Evolutionary conservation across 257 asterid genomes (phyloP).

Genomic region (Solanum chiquidenum): DNA sequence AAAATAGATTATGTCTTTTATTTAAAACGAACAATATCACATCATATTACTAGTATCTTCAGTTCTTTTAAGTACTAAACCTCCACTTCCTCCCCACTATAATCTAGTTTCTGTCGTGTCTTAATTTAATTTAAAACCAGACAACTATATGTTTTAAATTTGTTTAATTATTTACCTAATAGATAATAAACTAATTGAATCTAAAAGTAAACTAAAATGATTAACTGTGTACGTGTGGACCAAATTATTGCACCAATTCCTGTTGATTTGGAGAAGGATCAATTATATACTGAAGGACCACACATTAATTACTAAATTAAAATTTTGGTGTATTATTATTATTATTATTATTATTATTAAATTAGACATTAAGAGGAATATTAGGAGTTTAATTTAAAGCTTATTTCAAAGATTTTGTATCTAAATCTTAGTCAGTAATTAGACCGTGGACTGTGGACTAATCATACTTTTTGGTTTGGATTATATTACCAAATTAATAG

Average conservation of each 20-base stretch:
- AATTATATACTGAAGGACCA: constrained; percentile 2
- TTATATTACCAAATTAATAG: neutral
- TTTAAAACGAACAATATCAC: neutral
- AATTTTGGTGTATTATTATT: neutral
- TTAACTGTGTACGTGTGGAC: neutral
- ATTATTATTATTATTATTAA: no score
- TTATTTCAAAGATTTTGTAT: constrained; percentile 3
- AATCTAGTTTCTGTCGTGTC: neutral
- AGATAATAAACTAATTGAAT: neutral
- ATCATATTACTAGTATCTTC: neutral
- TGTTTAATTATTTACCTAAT: neutral
- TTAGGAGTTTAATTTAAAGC: neutral
- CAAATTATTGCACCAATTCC: neutral
- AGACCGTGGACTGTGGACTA: constrained; percentile 2
- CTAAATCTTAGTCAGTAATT: constrained; percentile 10
- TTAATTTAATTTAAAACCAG: neutral
- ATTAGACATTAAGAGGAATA: neutral
- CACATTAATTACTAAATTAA: neutral
- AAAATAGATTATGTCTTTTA: neutral
- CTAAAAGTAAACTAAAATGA: neutral
- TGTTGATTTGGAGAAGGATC: neutral
- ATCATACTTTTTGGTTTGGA: neutral
- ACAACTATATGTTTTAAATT: neutral
- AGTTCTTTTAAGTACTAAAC: neutral
- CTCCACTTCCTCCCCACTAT: neutral